phyloP scores from a whole-genome alignment of 352 stramenopile species.

The Pythium angustatum region DNA sequence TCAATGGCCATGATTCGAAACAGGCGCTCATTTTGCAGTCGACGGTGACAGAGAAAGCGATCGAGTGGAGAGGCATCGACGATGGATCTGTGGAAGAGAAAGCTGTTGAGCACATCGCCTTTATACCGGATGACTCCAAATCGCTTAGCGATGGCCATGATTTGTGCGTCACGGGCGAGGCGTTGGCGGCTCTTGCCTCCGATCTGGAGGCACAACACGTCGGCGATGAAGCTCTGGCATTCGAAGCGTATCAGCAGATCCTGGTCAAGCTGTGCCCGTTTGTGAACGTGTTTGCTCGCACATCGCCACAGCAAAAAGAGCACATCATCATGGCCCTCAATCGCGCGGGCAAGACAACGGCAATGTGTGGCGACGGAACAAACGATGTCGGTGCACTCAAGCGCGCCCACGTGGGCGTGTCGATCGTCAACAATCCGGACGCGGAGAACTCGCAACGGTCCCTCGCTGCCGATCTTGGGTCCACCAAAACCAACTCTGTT shows the following conservation, averaged over 20 bases:
- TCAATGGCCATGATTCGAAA: conserved; percentile 38
- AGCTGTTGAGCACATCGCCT: conserved; percentile 19
- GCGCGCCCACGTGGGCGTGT: conserved; percentile 92
- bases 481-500: conserved; percentile 15
- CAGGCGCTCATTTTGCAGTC: conserved; percentile 31
- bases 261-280: conserved; percentile 38
- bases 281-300: conserved; percentile 88
- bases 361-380: conserved; percentile 96
- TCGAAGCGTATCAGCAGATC: conserved; percentile 33
- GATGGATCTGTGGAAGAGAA: conserved; percentile 24
- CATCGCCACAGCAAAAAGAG: conserved; percentile 93
- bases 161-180: conserved; percentile 45
- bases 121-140: conserved; percentile 12
- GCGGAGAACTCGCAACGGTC: conserved; percentile 23
- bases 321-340: conserved; percentile 90
- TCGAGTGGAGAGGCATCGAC: conserved; percentile 37
- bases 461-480: conserved; percentile 8
- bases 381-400: conserved; percentile 95
- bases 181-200: conserved; percentile 27
- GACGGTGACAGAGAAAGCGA: not conserved
- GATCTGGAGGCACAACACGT: conserved; percentile 7
- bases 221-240: conserved; percentile 29
- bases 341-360: conserved; percentile 72
- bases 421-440: conserved; percentile 83
- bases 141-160: conserved; percentile 32